Evolutionary conservation across 768 basidiomycete species (phyloP).

Genomic region (Leccinellum albellum): DNA sequence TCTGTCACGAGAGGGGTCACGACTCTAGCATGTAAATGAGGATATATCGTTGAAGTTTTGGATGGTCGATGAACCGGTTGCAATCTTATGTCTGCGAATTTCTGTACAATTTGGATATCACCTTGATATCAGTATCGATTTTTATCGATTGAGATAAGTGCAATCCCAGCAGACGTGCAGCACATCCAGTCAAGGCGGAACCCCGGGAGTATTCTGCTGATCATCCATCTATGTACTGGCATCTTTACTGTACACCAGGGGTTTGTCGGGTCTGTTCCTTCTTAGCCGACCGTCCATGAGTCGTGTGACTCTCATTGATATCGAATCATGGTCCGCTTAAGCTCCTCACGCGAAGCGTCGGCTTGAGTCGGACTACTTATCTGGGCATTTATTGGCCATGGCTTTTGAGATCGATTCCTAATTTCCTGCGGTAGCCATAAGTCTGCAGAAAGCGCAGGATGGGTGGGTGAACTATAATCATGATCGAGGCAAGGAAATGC

Average conservation of each 20-base stretch:
- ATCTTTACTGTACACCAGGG: background rate
- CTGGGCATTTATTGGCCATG: background rate
- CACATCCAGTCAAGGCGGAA: background rate
- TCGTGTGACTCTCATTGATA: background rate
- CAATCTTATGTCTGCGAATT: background rate
- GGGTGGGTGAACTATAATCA: background rate
- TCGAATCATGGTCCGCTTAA: background rate
- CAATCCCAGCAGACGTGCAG: background rate
- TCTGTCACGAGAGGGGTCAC: background rate
- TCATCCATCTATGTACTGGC: background rate
- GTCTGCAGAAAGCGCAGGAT: background rate
- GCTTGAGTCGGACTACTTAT: background rate
- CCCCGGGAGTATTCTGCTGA: background rate
- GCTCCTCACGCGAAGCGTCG: background rate
- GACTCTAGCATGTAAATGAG: background rate
- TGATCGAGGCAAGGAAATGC: background rate
- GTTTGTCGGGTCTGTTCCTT: background rate
- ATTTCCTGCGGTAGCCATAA: background rate
- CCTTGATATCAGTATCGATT: background rate
- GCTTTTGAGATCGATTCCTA: background rate
- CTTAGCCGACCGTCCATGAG: background rate
- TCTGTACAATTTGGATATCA: background rate
- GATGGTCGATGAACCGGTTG: background rate
- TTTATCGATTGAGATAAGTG: background rate
- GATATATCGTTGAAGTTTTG: background rate